Evolutionary conservation across 1,139 yeast species (phyloP).

Genomic region (Meyerozyma elateridarum): DNA sequence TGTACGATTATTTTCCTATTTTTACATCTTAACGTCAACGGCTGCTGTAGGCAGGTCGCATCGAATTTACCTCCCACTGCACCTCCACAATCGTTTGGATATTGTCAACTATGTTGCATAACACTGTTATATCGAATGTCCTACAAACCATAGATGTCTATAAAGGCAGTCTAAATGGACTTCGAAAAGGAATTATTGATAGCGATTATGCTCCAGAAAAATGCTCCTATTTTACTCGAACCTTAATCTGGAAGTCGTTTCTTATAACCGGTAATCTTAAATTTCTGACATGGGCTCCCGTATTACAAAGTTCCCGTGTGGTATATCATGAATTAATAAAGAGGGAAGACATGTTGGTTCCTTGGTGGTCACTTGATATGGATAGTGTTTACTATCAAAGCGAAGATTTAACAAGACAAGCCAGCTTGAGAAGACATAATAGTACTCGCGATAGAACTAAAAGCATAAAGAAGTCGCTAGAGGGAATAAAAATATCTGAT

Average conservation of each 20-base stretch:
- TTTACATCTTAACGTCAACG: no score
- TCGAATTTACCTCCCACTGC: no score
- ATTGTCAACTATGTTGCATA: constrained; percentile 12
- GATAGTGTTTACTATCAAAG: constrained; percentile 28
- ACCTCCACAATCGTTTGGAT: no score
- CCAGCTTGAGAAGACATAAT: not conserved
- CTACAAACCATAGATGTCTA: constrained; percentile 35
- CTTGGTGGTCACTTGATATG: constrained; percentile 33
- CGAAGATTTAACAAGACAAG: constrained; percentile 10
- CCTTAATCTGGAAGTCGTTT: constrained; percentile 37
- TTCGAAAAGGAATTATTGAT: constrained; percentile 30
- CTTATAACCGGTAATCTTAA: constrained; percentile 37
- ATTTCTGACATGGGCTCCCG: constrained; percentile 31
- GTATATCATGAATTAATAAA: constrained; percentile 34
- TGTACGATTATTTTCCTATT: no score
- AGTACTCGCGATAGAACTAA: not conserved
- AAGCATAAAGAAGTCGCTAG: constrained; percentile 1
- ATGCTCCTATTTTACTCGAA: constrained; percentile 24
- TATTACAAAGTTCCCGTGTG: constrained; percentile 28
- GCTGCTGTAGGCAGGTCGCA: no score
- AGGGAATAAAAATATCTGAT: constrained; percentile 1
- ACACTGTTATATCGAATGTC: constrained; percentile 34
- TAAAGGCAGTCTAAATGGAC: constrained; percentile 27
- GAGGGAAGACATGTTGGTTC: constrained; percentile 31
- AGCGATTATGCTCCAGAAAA: constrained; percentile 27